Conservation (phyloP, 352 stramenopile genomes). For the Phytophthora sp. region DNA sequence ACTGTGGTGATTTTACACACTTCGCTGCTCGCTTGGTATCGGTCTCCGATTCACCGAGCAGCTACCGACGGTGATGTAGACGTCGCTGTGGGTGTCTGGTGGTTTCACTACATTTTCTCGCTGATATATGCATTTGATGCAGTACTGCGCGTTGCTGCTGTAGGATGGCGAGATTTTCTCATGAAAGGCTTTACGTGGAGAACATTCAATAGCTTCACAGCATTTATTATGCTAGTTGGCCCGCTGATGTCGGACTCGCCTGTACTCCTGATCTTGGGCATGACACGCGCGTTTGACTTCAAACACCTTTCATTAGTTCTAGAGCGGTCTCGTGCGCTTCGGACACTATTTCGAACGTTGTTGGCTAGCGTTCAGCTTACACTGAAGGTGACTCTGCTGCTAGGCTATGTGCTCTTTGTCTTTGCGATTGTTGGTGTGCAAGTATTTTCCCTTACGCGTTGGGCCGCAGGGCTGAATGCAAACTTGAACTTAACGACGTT, state of each 20-base stretch:
- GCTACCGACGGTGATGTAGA: slow-evolving; percentile 39
- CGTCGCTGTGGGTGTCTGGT: slow-evolving; percentile 57
- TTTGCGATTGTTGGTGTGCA: slow-evolving; percentile 86
- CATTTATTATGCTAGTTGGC: slow-evolving; percentile 79
- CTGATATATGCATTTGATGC: slow-evolving; percentile 81
- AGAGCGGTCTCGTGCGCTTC: slow-evolving; percentile 68
- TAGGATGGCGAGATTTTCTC: slow-evolving; percentile 82
- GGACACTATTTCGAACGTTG: slow-evolving; percentile 79
- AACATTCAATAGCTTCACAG: slow-evolving; percentile 74
- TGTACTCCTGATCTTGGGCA: slow-evolving; percentile 74
- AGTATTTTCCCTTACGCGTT: slow-evolving; percentile 81
- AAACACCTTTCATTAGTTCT: slow-evolving; percentile 83
- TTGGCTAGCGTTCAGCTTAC: slow-evolving; percentile 68
- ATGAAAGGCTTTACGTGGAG: slow-evolving; percentile 87
- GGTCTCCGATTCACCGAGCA: slow-evolving; percentile 56
- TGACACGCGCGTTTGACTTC: slow-evolving; percentile 84
- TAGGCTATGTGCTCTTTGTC: slow-evolving; percentile 83
- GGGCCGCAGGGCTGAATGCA: slow-evolving; percentile 72
- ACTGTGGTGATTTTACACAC: slow-evolving; percentile 72
- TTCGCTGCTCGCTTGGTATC: slow-evolving; percentile 74
- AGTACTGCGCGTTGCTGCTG: slow-evolving; percentile 66
- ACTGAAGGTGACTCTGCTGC: slow-evolving; percentile 81
- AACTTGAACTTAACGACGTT: slow-evolving; percentile 85
- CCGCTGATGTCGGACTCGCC: slow-evolving; percentile 67
- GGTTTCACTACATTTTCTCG: slow-evolving; percentile 82